Evolutionary conservation across 768 basidiomycete species (phyloP).

Genomic region (Tulasnella sp.): DNA sequence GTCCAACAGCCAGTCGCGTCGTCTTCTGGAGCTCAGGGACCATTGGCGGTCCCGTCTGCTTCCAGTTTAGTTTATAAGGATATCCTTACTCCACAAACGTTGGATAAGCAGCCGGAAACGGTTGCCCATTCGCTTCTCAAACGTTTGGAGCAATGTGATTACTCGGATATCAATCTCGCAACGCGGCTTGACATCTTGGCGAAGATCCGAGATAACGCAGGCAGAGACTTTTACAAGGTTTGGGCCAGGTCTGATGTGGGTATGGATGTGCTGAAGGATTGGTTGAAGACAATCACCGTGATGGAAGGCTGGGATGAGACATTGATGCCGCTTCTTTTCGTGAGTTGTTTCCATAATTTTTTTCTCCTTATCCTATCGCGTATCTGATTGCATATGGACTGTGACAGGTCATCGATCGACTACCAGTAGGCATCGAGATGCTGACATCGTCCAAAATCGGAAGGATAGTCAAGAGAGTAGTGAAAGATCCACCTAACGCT

Average conservation of each 20-base stretch:
- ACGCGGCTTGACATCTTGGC: slow-evolving; percentile 65
- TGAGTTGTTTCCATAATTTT: slow-evolving; percentile 33
- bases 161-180: slow-evolving; percentile 48
- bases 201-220: slow-evolving; percentile 71
- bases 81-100: slow-evolving; percentile 38
- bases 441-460: slow-evolving; percentile 65
- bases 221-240: slow-evolving; percentile 76
- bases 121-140: slow-evolving; percentile 48
- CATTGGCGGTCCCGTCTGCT: slow-evolving; percentile 29
- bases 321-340: slow-evolving; percentile 78
- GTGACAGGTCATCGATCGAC: slow-evolving; percentile 68
- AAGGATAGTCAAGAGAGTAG: slow-evolving; percentile 64
- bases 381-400: background rate
- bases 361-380: background rate
- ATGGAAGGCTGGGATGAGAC: slow-evolving; percentile 48
- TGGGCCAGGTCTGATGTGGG: slow-evolving; percentile 70
- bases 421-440: slow-evolving; percentile 60
- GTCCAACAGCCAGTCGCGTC: background rate
- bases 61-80: slow-evolving; percentile 23
- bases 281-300: slow-evolving; percentile 61
- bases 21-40: slow-evolving; percentile 41
- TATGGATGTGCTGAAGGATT: slow-evolving; percentile 69
- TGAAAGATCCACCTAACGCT: slow-evolving; percentile 61
- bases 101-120: slow-evolving; percentile 44
- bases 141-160: slow-evolving; percentile 31